Evolutionary conservation across 768 basidiomycete genomes (phyloP), one percentile per base, ranked within the genome.

Genomic region (Clavulina sp.): DNA sequence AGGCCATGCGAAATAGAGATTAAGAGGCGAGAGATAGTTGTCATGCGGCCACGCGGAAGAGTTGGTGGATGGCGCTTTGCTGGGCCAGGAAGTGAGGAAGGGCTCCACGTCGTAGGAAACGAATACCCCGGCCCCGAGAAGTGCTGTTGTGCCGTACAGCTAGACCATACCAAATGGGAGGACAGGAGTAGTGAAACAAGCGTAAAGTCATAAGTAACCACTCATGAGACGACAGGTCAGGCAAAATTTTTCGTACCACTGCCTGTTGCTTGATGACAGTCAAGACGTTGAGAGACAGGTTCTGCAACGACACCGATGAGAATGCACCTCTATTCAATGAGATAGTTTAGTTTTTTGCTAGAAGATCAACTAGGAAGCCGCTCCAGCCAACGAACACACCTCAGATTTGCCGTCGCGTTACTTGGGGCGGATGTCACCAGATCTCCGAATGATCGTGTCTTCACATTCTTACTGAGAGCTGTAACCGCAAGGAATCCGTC

Each of bases 401-500:
- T 13, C 21, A 38, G 21, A 38, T 38, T 38, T 38, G 36, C 36
- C 36, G 36, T 38, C 13, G 21, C 36, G 21, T 38, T 38, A 21
- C 36, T 38, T 13, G 71, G 69, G 0, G 67, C 54, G 0, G 66
- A 47, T 43, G 61, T 53, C 5, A 76, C 68, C 1, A 76, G 59
- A 1, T 68, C 68, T 2, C 63, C 21, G 56, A 72, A 73, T 5
- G 65, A 64, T 3, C 70, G 62, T 0, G 71, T 71, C 1, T 53
- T 57, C 2, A 75, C 59, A 52, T 74, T 68, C 50, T 61, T 60
- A 2, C 59, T 59, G 23, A 72, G 43, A 18, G 59, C 50, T 2
- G 71, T 70, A 32, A 77, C 72, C 1, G 65, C 63, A 23, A 76
- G 55, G 61, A 74, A 74, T 5, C 66, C 67, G 52, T 77, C 74